Evolutionary conservation across 2,329 filamentous ascomycete genomes (phyloP), one percentile per base, ranked within the genome.

Genomic region (Exophiala bonariae): DNA sequence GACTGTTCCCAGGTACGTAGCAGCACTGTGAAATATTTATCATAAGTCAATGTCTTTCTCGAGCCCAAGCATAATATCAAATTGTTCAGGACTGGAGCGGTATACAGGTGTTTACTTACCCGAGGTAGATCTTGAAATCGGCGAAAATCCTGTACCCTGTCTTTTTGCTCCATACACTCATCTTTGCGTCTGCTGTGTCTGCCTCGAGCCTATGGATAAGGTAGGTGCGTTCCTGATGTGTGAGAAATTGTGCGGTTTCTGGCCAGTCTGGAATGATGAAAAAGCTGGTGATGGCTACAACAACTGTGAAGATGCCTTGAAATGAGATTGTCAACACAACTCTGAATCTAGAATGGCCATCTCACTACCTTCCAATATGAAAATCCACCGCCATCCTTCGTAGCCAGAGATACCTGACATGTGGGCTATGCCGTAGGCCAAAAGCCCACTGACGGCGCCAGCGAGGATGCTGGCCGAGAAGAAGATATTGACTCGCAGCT

Each of bases 291-390:
- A 59, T 22, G 3, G 56, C 58, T 40, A 66, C 63, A 23, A 85
- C 79, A 1, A 89, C 82, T 1, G 83, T 86, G 41, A 88, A 68
- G 2, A 86, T 79, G 3, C 86, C 86, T 39, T 89, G 6, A n/a
- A n/a, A n/a, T n/a, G n/a, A n/a, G 6, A 26, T 11, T 11, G 11
- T 26, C 23, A 26, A 11, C 23, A 6, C 6, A 11, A 26, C 23
- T 26, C 23, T 26, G 6, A 26, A 6, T 6, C 23, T 26, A 11
- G 23, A 26, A 11, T 26, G 6, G 11, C 11, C 6, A 6, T 26
- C 11, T 26, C 6, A 6, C 11, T 26, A 23, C 41, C 41, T 44
- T 44, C 41, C 4, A 44, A 10, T 18, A 44, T 35, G 31, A 44
- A 44, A 13, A 44, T 44, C 41, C 41, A 44, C 11, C 41, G 3